Evolutionary conservation across 768 basidiomycete genomes (phyloP), one percentile per base, ranked within the genome.

Genomic region (Pholiota molesta): DNA sequence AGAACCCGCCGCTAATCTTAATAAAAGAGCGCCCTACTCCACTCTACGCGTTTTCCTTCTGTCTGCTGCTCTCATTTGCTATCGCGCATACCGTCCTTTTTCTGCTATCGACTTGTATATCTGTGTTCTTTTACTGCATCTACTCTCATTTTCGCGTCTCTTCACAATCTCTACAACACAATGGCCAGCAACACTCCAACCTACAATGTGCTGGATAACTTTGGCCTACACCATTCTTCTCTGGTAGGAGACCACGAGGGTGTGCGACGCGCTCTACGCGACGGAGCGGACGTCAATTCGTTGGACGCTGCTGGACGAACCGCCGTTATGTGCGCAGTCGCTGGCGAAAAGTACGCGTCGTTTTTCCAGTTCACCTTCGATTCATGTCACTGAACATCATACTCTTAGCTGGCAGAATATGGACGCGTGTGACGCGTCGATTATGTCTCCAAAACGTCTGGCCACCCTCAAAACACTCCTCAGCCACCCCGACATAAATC

Each of bases 381-480:
- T 42, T 47, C 26, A 42, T 39, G 63, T 52, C 62, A 5, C 54
- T 47, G 44, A 58, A 33, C 55, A 47, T 44, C 13, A 60, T 51
- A 57, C 54, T 53, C 47, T 31, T 73, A 91, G 89, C 65, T 91
- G 89, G 90, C 80, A 86, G 67, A 78, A 85, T 54, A 74, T 87
- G 55, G 83, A 90, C 84, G 83, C 86, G 81, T 83, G 81, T 60
- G 82, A 88, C 84, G 85, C 87, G 84, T 87, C 86, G 3, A 86
- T 86, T 65, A 79, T 86, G 79, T 85, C 85, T 0, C 72, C 74
- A 55, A 77, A 75, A 63, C 87, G 90, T 44, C 76, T 92, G 54
- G 74, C 80, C 45, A 79, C 84, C 47, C 82, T 93, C 60, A 82
- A 81, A 59, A 76, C 80, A 17, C 77, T 92, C 26, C 73, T 87